Evolutionary conservation across 2,329 filamentous ascomycete species (phyloP).

Genomic region (Fusarium verticillioides): DNA sequence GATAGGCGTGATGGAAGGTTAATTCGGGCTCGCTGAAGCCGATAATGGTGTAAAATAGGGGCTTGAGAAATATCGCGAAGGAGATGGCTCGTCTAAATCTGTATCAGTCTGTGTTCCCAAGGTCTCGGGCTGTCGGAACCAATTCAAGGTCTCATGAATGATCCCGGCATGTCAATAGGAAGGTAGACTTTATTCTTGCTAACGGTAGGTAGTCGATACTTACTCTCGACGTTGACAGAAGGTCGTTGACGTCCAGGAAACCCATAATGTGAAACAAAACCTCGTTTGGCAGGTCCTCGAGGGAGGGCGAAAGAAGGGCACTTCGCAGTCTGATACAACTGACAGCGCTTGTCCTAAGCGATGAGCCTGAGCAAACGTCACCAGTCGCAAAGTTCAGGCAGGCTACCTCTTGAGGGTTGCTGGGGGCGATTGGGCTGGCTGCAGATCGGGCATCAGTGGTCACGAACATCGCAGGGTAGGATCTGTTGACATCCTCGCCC

Average conservation of each 20-base stretch:
- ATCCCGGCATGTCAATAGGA: not conserved
- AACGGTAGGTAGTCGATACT: constrained; percentile 42
- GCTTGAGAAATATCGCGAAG: constrained; percentile 71
- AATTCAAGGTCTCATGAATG: not conserved
- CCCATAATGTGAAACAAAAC: constrained; percentile 65
- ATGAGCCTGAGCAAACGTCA: not conserved
- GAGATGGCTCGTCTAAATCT: constrained; percentile 66
- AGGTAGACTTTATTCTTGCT: constrained; percentile 2
- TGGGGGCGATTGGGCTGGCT: constrained; percentile 16
- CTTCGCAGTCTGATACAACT: not conserved
- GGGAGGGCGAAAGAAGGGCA: constrained; percentile 28
- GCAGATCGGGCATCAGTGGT: constrained; percentile 48
- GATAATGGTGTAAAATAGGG: constrained; percentile 72
- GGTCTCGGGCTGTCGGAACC: not conserved
- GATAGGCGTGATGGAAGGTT: constrained; percentile 66
- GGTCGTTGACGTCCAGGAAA: constrained; percentile 67
- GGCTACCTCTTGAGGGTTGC: constrained; percentile 17
- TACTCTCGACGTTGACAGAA: constrained; percentile 67
- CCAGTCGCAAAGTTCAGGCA: constrained; percentile 6
- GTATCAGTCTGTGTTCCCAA: constrained; percentile 32
- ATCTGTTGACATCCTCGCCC: constrained; percentile 22
- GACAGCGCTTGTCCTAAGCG: not conserved
- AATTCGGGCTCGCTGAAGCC: constrained; percentile 66
- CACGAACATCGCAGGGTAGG: constrained; percentile 37
- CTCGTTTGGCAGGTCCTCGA: constrained; percentile 65